phyloP scores from a whole-genome alignment of 768 basidiomycete genomes.

The Tylopilus balloui region DNA sequence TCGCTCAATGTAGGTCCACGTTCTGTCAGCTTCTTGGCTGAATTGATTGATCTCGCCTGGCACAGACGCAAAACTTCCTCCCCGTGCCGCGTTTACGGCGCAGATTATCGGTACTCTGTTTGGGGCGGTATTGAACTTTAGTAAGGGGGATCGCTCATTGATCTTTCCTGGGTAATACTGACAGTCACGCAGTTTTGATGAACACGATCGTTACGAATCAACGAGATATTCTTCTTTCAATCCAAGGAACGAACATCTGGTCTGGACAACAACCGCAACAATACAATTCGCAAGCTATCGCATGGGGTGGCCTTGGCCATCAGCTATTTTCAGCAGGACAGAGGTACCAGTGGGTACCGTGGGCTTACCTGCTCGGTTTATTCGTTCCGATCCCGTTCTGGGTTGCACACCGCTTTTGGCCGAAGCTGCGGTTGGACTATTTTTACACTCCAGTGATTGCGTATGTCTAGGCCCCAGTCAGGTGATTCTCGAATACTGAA shows the following conservation, averaged over 20 bases:
- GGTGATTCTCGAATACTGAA: constrained; percentile 7
- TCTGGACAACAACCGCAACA: constrained; percentile 30
- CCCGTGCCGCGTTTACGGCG: constrained; percentile 59
- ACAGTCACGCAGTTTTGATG: constrained; percentile 39
- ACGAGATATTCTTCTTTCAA: constrained; percentile 47
- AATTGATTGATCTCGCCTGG: constrained; percentile 32
- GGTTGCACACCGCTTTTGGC: constrained; percentile 35
- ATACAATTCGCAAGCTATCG: constrained; percentile 33
- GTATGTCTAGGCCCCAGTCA: constrained; percentile 8
- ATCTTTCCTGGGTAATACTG: constrained; percentile 32
- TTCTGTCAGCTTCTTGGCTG: constrained; percentile 29
- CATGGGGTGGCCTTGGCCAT: constrained; percentile 40
- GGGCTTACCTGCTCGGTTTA: constrained; percentile 33
- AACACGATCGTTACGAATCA: constrained; percentile 52
- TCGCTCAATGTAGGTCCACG: constrained; percentile 21
- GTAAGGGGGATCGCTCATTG: constrained; percentile 41
- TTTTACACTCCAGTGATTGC: constrained; percentile 34
- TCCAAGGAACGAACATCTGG: constrained; percentile 46
- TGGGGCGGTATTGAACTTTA: constrained; percentile 37
- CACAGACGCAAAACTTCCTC: constrained; percentile 55
- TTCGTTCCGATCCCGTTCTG: constrained; percentile 40
- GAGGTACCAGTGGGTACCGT: constrained; percentile 41
- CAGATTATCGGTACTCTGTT: constrained; percentile 40
- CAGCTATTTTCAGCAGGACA: constrained; percentile 30
- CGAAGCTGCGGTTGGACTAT: constrained; percentile 28